Base-by-base conservation (phyloP, 306 rosid genomes). In the Aeschynomene evenia region DNA sequence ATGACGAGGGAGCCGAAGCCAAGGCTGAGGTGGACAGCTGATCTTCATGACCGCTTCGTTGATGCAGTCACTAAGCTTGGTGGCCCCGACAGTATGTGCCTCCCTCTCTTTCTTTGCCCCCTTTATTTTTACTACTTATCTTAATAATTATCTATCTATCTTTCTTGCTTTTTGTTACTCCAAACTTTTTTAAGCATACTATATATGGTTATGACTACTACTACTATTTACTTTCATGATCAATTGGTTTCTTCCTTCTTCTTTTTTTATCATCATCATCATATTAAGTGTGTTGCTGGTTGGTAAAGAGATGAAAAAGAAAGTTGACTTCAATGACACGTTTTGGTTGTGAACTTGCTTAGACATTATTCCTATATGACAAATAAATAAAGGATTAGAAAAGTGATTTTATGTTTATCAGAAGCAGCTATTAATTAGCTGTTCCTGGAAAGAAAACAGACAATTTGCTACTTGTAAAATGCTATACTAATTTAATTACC, bases 31-130 rank as follows among this genome's bases (percentile, higher is more conserved):
- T 94, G 99, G 99, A 94, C 99, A 37, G 67, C 92, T 65, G 97
- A 91, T 84, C 97, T 94, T 50, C 97, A 94, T 40, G 91, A 89
- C 53, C 93, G 95, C 8, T 94, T 94, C 52, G 91, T 91, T 2
- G 96, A 91, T 16, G 96, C 97, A 6, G 99, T 94, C 76, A 85
- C 96, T 39, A 94, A 94, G 76, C 99, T 94, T 65, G 99, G 99
- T 75, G 99, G 97, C 79, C 96, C 99, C 6, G 89, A 89, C 3
- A 91, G 99, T 91, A 82, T 24, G 97, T 76, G 13, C 16, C n/a
- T n/a, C n/a, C n/a, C n/a, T n/a, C n/a, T n/a, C n/a, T n/a, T n/a
- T 42, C 7, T 19, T 5, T 1, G 31, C 31, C 31, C 31, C 31
- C 22, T 4, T 28, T n/a, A n/a, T n/a, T n/a, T n/a, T n/a, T n/a